Conservation (phyloP, 805 yeast genomes). For the Starmerella tilneyi region DNA sequence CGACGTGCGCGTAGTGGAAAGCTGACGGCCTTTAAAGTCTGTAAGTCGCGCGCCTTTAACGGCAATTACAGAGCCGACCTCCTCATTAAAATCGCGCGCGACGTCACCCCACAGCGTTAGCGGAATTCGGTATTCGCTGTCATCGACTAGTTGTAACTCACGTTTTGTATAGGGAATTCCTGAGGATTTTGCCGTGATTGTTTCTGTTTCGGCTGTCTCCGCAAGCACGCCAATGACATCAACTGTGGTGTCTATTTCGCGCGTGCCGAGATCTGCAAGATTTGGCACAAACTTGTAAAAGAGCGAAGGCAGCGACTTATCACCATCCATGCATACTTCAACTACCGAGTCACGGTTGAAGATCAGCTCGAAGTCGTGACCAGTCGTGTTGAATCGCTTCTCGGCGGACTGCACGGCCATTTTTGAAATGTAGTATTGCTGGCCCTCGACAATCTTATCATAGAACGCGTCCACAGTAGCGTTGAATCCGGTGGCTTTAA, state of each 20-base stretch:
- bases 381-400: conserved; percentile 71
- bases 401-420: conserved; percentile 75
- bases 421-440: conserved; percentile 76
- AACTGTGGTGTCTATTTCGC: conserved; percentile 44
- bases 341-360: conserved; percentile 71
- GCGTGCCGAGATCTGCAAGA: conserved; percentile 44
- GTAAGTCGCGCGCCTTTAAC: conserved; percentile 81
- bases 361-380: conserved; percentile 79
- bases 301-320: conserved; percentile 55
- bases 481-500: conserved; percentile 88
- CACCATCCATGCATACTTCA: conserved; percentile 47
- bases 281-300: conserved; percentile 64
- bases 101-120: conserved; percentile 86
- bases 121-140: conserved; percentile 59
- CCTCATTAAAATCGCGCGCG: conserved; percentile 69
- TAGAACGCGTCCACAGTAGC: conserved; percentile 72
- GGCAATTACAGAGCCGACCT: conserved; percentile 58
- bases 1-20: conserved; percentile 72
- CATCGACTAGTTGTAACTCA: conserved; percentile 78
- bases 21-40: conserved; percentile 77
- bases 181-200: conserved; percentile 73
- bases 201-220: conserved; percentile 61
- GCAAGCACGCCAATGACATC: conserved; percentile 85
- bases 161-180: conserved; percentile 90
- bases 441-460: conserved; percentile 73